Conservation (phyloP, 768 basidiomycete species). For the Suillus hirtellus region DNA sequence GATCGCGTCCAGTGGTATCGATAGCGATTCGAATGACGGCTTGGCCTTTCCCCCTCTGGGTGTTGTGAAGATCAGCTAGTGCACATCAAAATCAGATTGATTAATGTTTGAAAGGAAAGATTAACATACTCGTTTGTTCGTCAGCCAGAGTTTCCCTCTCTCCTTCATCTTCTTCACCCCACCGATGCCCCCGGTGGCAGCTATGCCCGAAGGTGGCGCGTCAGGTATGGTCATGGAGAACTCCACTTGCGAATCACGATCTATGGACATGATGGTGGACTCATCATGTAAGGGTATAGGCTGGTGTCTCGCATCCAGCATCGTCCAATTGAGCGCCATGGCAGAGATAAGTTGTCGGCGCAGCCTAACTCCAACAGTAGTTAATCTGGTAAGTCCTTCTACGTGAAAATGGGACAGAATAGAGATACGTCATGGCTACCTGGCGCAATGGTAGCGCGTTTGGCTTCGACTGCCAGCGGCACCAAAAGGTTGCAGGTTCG, state of each 20-base stretch:
- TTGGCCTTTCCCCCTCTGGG: slow-evolving; percentile 26
- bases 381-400: background rate
- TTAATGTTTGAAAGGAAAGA: background rate
- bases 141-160: slow-evolving; percentile 60
- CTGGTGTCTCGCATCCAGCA: slow-evolving; percentile 54
- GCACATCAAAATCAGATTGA: slow-evolving; percentile 9
- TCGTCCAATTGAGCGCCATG: slow-evolving; percentile 83
- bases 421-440: slow-evolving; percentile 50
- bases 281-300: slow-evolving; percentile 70
- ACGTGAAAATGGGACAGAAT: background rate
- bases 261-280: slow-evolving; percentile 53
- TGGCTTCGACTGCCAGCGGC: slow-evolving; percentile 78
- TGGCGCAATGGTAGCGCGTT: slow-evolving; percentile 96
- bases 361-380: background rate
- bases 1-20: slow-evolving; percentile 62
- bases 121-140: slow-evolving; percentile 67
- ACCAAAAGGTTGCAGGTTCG: slow-evolving; percentile 98
- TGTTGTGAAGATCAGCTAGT: slow-evolving; percentile 64
- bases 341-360: slow-evolving; percentile 1
- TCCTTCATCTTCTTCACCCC: slow-evolving; percentile 59
- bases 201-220: slow-evolving; percentile 41
- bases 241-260: slow-evolving; percentile 51
- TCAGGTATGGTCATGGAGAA: slow-evolving; percentile 59
- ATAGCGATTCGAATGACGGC: slow-evolving; percentile 43
- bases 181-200: slow-evolving; percentile 52